Base-by-base conservation (phyloP, 352 stramenopile species). In the Globisporangium recalcitrans region DNA sequence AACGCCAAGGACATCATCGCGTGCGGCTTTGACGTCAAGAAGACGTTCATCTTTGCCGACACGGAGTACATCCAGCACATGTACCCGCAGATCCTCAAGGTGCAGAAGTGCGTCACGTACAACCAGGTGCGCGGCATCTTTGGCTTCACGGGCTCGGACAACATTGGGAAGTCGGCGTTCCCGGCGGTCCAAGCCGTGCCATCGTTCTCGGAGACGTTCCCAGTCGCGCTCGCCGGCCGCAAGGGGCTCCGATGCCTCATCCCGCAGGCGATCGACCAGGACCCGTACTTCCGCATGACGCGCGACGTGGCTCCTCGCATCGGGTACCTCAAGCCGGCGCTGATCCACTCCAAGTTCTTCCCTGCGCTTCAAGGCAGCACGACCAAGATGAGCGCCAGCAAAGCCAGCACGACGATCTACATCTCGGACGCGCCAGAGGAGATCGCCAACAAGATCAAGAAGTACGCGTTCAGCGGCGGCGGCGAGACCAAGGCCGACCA, bases 281-380 rank as follows among this genome's bases (percentile, higher is more conserved):
- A 98, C 71, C 95, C 95, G 60, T 98, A 98, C 81, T 98, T 98
- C 87, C 91, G 96, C 49, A 98, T 98, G 91, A 99, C 98, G 46
- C 89, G 98, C 47, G 98, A 99, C 73, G 93, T 99, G 22, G 98
- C 98, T 3, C 96, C 98, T 13, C 97, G 98, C 52, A 90, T 99
- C 51, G 96, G 96, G 38, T 97, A 96, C 63, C 69, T 92, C 49
- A 98, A 98, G 77, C 97, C 98, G 16, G 91, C 97, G 11, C 86
- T 99, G 34, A 98, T 99, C 64, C 97, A 99, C 81, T 99, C 95
- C 64, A 99, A 99, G 75, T 99, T 99, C 74, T 99, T 99, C 81
- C 98, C 98, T 3, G 96, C 97, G 4, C 82, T 99, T 7, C 95
- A 99, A 78, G 97, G 97, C 44, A 86, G 80, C 69, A 85, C 85